Conservation (phyloP, 2,329 filamentous ascomycete genomes). For the Aspergillus candidus region DNA sequence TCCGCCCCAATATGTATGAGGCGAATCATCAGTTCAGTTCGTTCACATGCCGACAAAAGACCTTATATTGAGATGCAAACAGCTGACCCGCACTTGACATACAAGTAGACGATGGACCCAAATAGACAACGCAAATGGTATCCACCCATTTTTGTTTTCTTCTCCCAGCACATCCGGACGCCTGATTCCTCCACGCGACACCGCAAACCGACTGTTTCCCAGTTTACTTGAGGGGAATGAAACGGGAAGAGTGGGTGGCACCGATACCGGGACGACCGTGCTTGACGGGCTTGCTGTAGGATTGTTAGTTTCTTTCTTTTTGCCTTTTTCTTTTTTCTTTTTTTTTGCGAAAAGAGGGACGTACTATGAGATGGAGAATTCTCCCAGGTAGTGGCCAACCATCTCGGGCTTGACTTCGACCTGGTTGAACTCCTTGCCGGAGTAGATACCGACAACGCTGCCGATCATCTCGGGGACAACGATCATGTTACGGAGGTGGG, state of each 20-base stretch:
- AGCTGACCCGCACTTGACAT: constrained; percentile 36
- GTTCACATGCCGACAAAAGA: constrained; percentile 32
- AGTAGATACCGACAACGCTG: constrained; percentile 98
- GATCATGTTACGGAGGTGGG: constrained; percentile 99
- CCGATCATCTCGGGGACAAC: constrained; percentile 99
- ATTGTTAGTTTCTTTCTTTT: constrained; percentile 44
- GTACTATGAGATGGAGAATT: constrained; percentile 99
- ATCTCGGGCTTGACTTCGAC: constrained; percentile 99
- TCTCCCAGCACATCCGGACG: constrained; percentile 26
- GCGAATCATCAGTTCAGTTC: constrained; percentile 7
- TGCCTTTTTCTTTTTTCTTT: not conserved
- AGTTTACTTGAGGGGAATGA: constrained; percentile 98
- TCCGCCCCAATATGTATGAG: too few relatives aligned
- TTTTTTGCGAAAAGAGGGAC: constrained; percentile 37
- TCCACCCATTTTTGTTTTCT: constrained; percentile 34
- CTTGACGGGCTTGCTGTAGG: constrained; percentile 92
- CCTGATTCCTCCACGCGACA: constrained; percentile 33
- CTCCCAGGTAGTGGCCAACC: constrained; percentile 98
- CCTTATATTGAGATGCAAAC: constrained; percentile 37
- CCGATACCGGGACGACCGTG: constrained; percentile 99
- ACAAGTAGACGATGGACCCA: constrained; percentile 31
- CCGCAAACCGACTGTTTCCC: constrained; percentile 32
- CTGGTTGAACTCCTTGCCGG: constrained; percentile 99
- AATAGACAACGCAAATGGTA: constrained; percentile 19
- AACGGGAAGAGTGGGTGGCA: constrained; percentile 99